phyloP scores from a whole-genome alignment of 805 yeast genomes.

The Pichia cephalocereana region DNA sequence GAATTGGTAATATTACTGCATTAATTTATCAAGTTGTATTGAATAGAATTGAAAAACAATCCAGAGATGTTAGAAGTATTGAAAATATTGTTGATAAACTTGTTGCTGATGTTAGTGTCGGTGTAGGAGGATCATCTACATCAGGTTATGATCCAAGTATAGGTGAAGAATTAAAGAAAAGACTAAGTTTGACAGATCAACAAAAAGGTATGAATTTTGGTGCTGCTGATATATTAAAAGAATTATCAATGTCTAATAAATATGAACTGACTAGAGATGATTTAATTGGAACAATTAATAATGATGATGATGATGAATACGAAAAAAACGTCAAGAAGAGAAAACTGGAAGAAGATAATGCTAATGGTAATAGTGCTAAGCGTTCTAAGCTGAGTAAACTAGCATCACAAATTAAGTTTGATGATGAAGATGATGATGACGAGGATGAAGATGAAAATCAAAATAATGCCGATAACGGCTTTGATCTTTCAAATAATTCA shows the following conservation, averaged over 20 bases:
- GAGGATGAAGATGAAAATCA: slow-evolving; percentile 17
- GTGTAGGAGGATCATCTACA: slow-evolving; percentile 11
- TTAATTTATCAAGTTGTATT: slow-evolving; percentile 54
- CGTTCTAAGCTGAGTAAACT: slow-evolving; percentile 6
- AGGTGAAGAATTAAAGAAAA: slow-evolving; percentile 17
- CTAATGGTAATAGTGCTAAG: slow-evolving; percentile 1
- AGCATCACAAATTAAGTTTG: slow-evolving; percentile 8
- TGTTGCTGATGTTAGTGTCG: slow-evolving; percentile 23
- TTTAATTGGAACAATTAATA: slow-evolving; percentile 27
- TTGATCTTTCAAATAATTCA: slow-evolving; percentile 1
- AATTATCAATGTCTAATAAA: slow-evolving; percentile 12
- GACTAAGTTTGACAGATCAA: slow-evolving; percentile 26
- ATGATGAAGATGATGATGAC: slow-evolving; percentile 17
- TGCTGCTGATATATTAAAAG: slow-evolving; percentile 33
- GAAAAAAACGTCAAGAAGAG: slow-evolving; percentile 4
- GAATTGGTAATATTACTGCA: slow-evolving; percentile 63
- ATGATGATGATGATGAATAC: slow-evolving; percentile 14
- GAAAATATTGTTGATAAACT: slow-evolving; percentile 17
- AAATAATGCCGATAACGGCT: slow-evolving; percentile 18
- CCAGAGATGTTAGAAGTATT: slow-evolving; percentile 21
- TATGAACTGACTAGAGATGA: slow-evolving; percentile 28
- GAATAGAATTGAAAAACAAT: slow-evolving; percentile 44
- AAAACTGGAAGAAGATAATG: slow-evolving; percentile 4
- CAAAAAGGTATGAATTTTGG: slow-evolving; percentile 30
- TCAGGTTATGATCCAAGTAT: slow-evolving; percentile 22